Base-by-base conservation (phyloP, 441 rosid species). In the Pelargonium cotyledonis region DNA sequence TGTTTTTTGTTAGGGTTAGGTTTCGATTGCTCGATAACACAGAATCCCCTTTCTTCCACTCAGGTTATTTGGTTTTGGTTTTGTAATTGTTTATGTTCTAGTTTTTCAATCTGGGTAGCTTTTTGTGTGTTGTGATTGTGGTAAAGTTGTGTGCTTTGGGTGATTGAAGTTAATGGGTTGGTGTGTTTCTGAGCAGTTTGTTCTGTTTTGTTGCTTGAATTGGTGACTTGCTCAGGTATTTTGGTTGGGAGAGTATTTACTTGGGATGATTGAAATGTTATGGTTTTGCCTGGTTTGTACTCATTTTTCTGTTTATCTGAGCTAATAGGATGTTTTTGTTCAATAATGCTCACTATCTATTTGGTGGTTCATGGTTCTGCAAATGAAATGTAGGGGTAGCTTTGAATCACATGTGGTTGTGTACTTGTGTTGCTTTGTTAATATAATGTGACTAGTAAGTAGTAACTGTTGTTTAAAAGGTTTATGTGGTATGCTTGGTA, bases 111-210 rank as follows among this genome's bases (percentile, higher is more conserved):
- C 57, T 58, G 14, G 43, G 61, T 64, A 65, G 53, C 2, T n/a
- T n/a, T n/a, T n/a, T n/a, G n/a, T n/a, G n/a, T n/a, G n/a, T n/a
- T n/a, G n/a, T n/a, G n/a, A 38, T 23, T 18, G 31, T 53, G 44
- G 31, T 67, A 47, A 58, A 31, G 14, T 67, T 16, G 47, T 40
- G 62, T 14, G 57, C 57, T 49, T 49, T 49, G 57, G 38, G 16
- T 49, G 57, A 49, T 49, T 49, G 16, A 5, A 16, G 58, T 51
- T 51, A 51, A 21, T 68, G 57, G 62, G 19, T 68, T 58, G 7
- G 63, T 68, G n/a, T 68, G 9, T 8, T 8, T 51, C 8, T 58
- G 26, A 8, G 63, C 31, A 1, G 26, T 35, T 68, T 55, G 15
- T 26, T 53, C 16, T 41, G 15, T 15, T 51, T 51, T 51, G 16